phyloP scores from a whole-genome alignment of 2,329 filamentous ascomycete genomes.

The Colletotrichum sp. region DNA sequence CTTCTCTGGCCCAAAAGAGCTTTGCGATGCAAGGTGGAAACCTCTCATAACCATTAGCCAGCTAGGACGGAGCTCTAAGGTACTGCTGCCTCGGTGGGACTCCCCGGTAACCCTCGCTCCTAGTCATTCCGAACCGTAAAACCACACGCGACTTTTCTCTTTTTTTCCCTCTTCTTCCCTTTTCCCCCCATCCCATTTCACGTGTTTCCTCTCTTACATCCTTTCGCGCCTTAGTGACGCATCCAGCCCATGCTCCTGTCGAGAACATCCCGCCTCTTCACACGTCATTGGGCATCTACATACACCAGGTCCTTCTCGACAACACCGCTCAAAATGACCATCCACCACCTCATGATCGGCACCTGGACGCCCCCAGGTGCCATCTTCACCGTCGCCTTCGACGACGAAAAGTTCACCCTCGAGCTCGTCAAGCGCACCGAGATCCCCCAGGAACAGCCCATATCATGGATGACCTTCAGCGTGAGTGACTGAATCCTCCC shows the following conservation, averaged over 20 bases:
- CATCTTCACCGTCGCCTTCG: slow-evolving; percentile 88
- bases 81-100: background rate
- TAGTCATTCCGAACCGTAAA: background rate
- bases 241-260: background rate
- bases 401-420: slow-evolving; percentile 78
- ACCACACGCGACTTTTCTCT: background rate
- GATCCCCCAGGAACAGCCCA: slow-evolving; percentile 83
- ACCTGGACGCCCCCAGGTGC: slow-evolving; percentile 91
- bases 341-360: slow-evolving; percentile 89
- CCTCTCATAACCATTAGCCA: background rate
- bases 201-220: background rate
- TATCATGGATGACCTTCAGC: slow-evolving; percentile 93
- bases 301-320: background rate
- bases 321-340: slow-evolving; percentile 61
- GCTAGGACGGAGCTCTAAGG: background rate
- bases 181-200: background rate
- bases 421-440: slow-evolving; percentile 80
- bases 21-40: background rate
- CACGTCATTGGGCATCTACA: background rate
- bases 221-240: background rate
- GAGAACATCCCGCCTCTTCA: background rate
- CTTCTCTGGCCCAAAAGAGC: background rate
- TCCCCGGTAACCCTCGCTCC: background rate
- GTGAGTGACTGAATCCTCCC: slow-evolving; percentile 50
- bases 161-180: background rate